phyloP scores from a whole-genome alignment of 2,329 filamentous ascomycete genomes.

The Furcasterigmium sp. region DNA sequence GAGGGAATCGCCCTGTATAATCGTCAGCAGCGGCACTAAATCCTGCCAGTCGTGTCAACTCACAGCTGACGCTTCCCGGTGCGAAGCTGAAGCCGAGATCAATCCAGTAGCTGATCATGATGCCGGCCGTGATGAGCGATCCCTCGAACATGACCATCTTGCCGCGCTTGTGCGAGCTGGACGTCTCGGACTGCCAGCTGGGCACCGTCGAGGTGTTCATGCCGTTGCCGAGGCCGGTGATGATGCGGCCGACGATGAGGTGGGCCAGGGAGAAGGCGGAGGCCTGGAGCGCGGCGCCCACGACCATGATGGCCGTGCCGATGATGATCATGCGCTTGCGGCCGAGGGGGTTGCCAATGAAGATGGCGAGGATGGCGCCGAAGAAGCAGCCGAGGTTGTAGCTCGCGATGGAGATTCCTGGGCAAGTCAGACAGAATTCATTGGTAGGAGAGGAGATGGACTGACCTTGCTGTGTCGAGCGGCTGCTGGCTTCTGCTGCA shows the following conservation, averaged over 20 bases:
- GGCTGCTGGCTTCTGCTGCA: slow-evolving; percentile 26
- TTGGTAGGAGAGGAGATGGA: neutral
- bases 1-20: slow-evolving; percentile 48
- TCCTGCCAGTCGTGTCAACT: neutral
- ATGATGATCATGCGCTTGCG: slow-evolving; percentile 34
- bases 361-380: slow-evolving; percentile 33
- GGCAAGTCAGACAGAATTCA: neutral
- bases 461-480: slow-evolving; percentile 40
- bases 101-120: slow-evolving; percentile 56
- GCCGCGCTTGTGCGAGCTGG: slow-evolving; percentile 51
- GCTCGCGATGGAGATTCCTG: slow-evolving; percentile 46
- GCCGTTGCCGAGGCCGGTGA: slow-evolving; percentile 31
- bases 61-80: slow-evolving; percentile 37
- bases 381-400: slow-evolving; percentile 57
- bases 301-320: slow-evolving; percentile 36
- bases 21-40: neutral
- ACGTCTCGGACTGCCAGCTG: slow-evolving; percentile 58
- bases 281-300: slow-evolving; percentile 39
- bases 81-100: slow-evolving; percentile 53
- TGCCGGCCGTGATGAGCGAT: slow-evolving; percentile 50
- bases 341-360: slow-evolving; percentile 31
- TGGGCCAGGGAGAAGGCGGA: slow-evolving; percentile 41
- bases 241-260: slow-evolving; percentile 49
- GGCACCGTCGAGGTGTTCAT: slow-evolving; percentile 42
- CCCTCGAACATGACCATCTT: slow-evolving; percentile 58